Evolutionary conservation across 2,329 filamentous ascomycete species (phyloP).

Genomic region (Bipolaris oryzae): DNA sequence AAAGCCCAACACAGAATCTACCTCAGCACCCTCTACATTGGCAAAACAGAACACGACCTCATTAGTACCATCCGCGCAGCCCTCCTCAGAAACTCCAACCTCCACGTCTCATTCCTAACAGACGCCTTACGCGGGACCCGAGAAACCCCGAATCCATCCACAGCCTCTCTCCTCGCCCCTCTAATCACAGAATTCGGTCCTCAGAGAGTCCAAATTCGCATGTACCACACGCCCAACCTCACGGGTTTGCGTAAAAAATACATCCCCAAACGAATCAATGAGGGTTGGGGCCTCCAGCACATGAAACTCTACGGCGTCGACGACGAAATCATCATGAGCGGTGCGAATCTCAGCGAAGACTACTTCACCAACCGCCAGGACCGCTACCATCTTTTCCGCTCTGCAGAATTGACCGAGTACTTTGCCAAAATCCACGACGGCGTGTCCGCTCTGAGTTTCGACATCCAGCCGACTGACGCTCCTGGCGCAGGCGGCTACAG

Average conservation of each 20-base stretch:
- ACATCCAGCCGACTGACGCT: slow-evolving; percentile 67
- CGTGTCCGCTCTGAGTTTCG: slow-evolving; percentile 81
- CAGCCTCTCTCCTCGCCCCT: slow-evolving; percentile 83
- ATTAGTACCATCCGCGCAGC: slow-evolving; percentile 79
- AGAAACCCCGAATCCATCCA: slow-evolving; percentile 84
- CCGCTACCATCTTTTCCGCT: slow-evolving; percentile 89
- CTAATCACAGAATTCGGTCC: slow-evolving; percentile 83
- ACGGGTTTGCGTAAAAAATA: slow-evolving; percentile 83
- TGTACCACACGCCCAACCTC: slow-evolving; percentile 98
- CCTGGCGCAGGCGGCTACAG: slow-evolving; percentile 57
- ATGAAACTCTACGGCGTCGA: slow-evolving; percentile 99
- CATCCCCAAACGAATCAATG: slow-evolving; percentile 89
- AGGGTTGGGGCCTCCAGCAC: slow-evolving; percentile 97
- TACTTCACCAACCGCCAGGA: slow-evolving; percentile 98
- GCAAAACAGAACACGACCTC: slow-evolving; percentile 88
- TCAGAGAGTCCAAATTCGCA: slow-evolving; percentile 85
- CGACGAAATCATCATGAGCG: slow-evolving; percentile 89
- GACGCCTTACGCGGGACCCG: slow-evolving; percentile 90
- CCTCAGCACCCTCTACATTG: slow-evolving; percentile 95
- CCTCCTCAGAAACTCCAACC: slow-evolving; percentile 72
- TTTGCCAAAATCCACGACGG: slow-evolving; percentile 78
- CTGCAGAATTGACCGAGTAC: slow-evolving; percentile 78
- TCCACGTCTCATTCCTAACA: slow-evolving; percentile 87
- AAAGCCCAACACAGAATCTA: slow-evolving; percentile 81
- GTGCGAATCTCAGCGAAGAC: slow-evolving; percentile 86